These are phyloP conservation scores for Penstemon barbatus DNA, from an alignment of 257 asterid genomes.

Conservation along the genomic window DNA sequence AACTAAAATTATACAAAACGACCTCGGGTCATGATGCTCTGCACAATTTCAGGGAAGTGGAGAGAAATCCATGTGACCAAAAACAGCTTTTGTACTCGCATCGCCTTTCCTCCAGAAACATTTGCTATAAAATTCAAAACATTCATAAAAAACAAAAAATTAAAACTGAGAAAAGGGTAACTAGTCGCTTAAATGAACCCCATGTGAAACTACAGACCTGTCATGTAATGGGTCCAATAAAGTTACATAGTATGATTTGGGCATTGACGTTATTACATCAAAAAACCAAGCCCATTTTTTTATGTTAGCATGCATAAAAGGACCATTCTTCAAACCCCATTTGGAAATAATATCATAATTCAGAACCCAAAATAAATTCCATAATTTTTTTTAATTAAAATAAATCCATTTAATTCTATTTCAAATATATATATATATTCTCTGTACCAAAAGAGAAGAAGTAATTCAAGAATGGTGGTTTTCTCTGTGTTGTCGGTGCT, in stretches of 20 bases:
- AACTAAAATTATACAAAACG: too few species aligned
- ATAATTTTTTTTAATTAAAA: too few species aligned
- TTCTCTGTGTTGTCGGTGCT: conserved; percentile 45
- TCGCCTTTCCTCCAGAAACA: conserved; percentile 6
- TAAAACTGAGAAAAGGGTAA: conserved; percentile 11
- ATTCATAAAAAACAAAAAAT: not conserved
- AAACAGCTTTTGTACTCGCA: conserved; percentile 29
- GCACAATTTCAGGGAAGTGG: not conserved
- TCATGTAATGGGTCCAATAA: conserved; percentile 30
- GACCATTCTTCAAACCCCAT: conserved; percentile 29
- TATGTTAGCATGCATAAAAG: conserved; percentile 60
- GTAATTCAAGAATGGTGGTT: conserved; percentile 40
- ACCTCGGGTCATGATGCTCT: not conserved
- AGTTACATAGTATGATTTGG: conserved; percentile 1
- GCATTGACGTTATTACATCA: conserved; percentile 38
- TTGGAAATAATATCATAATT: conserved; percentile 29
- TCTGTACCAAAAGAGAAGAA: conserved; percentile 22
- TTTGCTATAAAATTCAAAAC: not conserved
- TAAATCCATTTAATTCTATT: not conserved
- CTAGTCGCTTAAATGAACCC: conserved; percentile 33
- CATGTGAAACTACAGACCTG: conserved; percentile 42
- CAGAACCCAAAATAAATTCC: not conserved
- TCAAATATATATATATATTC: not conserved
- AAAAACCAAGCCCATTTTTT: conserved; percentile 36
- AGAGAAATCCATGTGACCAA: conserved; percentile 29